These are phyloP conservation scores for Spinellus fusiger DNA, from an alignment of 192 early-diverging fungal genomes.

Conservation along the genomic window DNA sequence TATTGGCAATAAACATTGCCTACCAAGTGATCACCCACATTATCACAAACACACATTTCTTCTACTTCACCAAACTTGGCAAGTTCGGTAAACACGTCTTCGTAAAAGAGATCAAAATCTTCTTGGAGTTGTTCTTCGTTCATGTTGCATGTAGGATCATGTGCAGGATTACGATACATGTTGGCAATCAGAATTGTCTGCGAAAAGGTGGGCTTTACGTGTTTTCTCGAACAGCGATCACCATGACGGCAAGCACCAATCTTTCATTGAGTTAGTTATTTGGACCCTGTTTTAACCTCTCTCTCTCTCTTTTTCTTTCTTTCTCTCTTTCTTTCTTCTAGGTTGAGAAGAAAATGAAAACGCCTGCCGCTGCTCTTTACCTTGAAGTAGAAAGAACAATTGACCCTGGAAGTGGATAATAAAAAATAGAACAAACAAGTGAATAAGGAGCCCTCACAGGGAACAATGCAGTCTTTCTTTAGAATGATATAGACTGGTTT, in stretches of 20 bases:
- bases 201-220: conserved; percentile 93
- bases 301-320: background rate
- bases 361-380: too few relatives aligned
- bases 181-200: conserved; percentile 93
- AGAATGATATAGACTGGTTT: background rate
- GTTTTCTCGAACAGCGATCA: conserved; percentile 94
- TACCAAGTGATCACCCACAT: conserved; percentile 95
- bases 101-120: conserved; percentile 94
- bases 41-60: conserved; percentile 97
- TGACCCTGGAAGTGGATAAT: conserved; percentile 52
- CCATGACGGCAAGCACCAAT: conserved; percentile 98
- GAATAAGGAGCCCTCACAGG: background rate
- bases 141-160: conserved; percentile 57
- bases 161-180: conserved; percentile 90
- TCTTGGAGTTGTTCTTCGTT: conserved; percentile 70
- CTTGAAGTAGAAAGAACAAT: conserved; percentile 99
- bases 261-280: conserved; percentile 6
- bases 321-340: background rate
- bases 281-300: background rate
- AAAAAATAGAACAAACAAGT: background rate
- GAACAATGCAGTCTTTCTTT: background rate
- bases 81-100: conserved; percentile 94
- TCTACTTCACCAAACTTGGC: conserved; percentile 96
- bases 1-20: conserved; percentile 96
- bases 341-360: background rate